Evolutionary conservation across 768 basidiomycete species (phyloP), one percentile per base, ranked within the genome.

Genomic region (Lentinula edodes): DNA sequence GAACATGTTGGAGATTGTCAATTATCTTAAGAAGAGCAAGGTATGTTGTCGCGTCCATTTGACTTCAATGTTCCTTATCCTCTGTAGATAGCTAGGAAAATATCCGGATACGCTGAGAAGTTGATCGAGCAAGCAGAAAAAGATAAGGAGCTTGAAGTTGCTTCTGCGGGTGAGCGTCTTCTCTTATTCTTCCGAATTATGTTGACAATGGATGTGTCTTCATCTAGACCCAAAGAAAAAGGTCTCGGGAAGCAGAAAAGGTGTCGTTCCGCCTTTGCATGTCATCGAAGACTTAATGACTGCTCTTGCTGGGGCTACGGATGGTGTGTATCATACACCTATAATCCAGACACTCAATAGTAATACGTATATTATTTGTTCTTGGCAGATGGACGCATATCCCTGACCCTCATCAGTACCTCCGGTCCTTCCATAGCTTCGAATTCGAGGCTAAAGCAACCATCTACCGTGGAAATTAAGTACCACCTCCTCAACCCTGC

Each of bases 401-500:
- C 86, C 8, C 73, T 91, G n/a, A 77, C 83, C 18, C 64, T 85
- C 41, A 43, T 23, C 32, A 39, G 23, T 38, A 15, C 4, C 8
- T 38, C 32, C 7, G 36, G 36, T 10, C 35, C 53, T 7, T 10
- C 35, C 9, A 20, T 13, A 15, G 16, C 71, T 74, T 0, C 72
- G 77, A 10, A 66, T 71, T 3, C 64, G 72, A 18, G 76, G 69
- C 15, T 74, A 77, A 36, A 75, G 74, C 62, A 77, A 75, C 36
- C 77, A 10, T 28, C 6, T 32, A 41, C 18, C 8, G 55, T 91
- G 5, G 86, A 89, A 62, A 75, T 98, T 57, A 93, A 90, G 68
- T 99, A 97, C 67, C 91, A 97, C 64, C 85, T 94, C 18, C 82
- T 99, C 23, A 98, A 98, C 68, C 95, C 97, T 1, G 84, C 92